Evolutionary conservation across 306 rosid species (phyloP).

Genomic region (Cercis canadensis): DNA sequence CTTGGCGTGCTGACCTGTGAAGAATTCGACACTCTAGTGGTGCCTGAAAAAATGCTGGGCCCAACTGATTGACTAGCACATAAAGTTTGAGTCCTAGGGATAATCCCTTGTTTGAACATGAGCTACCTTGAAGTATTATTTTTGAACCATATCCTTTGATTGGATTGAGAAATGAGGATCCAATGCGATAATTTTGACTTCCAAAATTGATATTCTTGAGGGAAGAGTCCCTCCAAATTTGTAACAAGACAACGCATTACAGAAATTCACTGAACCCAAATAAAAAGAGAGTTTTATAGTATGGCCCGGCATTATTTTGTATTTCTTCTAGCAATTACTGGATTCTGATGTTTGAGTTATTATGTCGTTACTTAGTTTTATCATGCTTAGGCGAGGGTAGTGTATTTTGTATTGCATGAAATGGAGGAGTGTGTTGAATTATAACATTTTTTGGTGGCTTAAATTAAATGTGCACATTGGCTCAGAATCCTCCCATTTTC

Average conservation of each 20-base stretch:
- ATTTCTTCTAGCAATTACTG: neutral
- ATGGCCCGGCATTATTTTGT: neutral
- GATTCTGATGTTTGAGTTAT: neutral
- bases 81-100: constrained; percentile 1
- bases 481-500: no score
- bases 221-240: constrained; percentile 48
- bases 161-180: constrained; percentile 35
- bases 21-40: constrained; percentile 90
- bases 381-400: neutral
- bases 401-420: no score
- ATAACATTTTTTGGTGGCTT: no score
- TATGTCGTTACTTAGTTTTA: neutral
- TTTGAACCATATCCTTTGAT: constrained; percentile 29
- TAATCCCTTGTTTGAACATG: constrained; percentile 1
- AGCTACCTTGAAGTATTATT: constrained; percentile 11
- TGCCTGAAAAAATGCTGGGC: constrained; percentile 98
- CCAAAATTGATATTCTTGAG: constrained; percentile 48
- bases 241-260: constrained; percentile 26
- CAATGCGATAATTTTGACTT: constrained; percentile 38
- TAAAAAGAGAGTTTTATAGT: constrained; percentile 29
- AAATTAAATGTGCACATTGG: no score
- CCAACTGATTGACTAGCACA: constrained; percentile 66
- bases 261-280: constrained; percentile 29
- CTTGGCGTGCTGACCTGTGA: constrained; percentile 80
- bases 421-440: no score